Percentiles rank a stretch among this genome's conserved stretches.
Conservation (phyloP, 75 land plant species). For the Selaginella moellendorffii region DNA sequence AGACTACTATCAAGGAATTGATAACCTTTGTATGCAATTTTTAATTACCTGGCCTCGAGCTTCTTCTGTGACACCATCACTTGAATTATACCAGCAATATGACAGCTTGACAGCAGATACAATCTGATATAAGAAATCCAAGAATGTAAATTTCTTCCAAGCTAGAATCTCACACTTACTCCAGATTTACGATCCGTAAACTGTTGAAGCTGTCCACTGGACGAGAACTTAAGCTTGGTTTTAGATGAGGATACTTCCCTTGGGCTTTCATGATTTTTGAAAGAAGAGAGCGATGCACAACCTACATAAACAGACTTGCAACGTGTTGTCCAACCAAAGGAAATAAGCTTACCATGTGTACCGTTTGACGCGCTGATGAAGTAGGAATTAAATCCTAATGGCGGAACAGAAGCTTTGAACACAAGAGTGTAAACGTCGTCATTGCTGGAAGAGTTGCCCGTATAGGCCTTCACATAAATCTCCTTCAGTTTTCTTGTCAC, state of each 20-base stretch:
- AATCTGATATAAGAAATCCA: too few species aligned
- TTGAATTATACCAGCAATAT: not conserved
- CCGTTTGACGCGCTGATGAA: constrained; percentile 24
- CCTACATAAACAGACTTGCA: too few species aligned
- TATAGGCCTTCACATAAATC: not conserved
- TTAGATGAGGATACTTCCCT: not conserved
- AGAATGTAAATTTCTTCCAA: too few species aligned
- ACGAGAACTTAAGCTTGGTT: not conserved
- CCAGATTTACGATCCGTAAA: constrained; percentile 26
- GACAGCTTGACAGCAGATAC: too few species aligned
- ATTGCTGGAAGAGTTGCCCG: constrained; percentile 6
- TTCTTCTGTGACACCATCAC: not conserved
- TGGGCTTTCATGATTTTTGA: not conserved
- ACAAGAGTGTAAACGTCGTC: constrained; percentile 41
- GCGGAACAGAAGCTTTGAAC: constrained; percentile 53
- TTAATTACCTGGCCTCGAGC: not conserved
- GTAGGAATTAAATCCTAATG: constrained; percentile 64
- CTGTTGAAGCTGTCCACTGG: constrained; percentile 21
- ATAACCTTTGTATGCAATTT: not conserved
- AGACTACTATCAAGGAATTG: constrained; percentile 33
- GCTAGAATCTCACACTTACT: constrained; percentile 33
- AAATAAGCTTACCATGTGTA: not conserved
- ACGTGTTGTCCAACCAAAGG: not conserved
- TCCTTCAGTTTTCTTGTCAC: constrained; percentile 17
- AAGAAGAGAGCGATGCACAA: not conserved